Evolutionary conservation across 2,329 filamentous ascomycete genomes (phyloP).

Genomic region (Dothiorella sarmentorum): DNA sequence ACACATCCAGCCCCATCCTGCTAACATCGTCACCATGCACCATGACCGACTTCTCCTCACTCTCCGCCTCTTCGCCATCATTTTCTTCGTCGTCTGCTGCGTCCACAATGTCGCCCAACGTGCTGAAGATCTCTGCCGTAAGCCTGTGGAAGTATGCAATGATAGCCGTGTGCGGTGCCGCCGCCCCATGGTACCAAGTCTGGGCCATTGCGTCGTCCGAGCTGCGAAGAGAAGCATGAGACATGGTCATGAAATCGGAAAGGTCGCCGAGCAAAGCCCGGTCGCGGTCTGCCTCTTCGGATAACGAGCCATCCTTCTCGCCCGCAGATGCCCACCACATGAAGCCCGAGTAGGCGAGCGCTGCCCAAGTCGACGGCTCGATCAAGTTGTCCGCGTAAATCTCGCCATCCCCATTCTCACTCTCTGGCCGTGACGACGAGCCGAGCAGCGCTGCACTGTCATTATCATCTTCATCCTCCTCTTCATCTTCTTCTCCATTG

Average conservation of each 20-base stretch:
- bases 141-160: conserved; percentile 80
- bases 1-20: conserved; percentile 72
- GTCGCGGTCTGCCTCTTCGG: conserved; percentile 53
- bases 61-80: conserved; percentile 35
- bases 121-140: conserved; percentile 62
- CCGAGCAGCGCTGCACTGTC: conserved; percentile 31
- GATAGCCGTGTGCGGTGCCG: conserved; percentile 62
- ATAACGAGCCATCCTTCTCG: conserved; percentile 59
- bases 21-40: conserved; percentile 64
- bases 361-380: conserved; percentile 61
- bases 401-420: conserved; percentile 11
- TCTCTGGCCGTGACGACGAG: neutral
- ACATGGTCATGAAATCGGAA: conserved; percentile 28
- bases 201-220: conserved; percentile 44
- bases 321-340: conserved; percentile 90
- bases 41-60: conserved; percentile 39
- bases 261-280: conserved; percentile 43
- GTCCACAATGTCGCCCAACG: conserved; percentile 61
- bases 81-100: conserved; percentile 41
- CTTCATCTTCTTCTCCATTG: conserved; percentile 26
- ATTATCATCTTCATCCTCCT: conserved; percentile 35
- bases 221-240: conserved; percentile 36
- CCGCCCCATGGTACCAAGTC: conserved; percentile 15
- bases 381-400: conserved; percentile 41
- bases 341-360: conserved; percentile 75